Evolutionary conservation across 2,329 filamentous ascomycete genomes (phyloP), one percentile per base, ranked within the genome.

Genomic region (Fusarium guadeloupense): DNA sequence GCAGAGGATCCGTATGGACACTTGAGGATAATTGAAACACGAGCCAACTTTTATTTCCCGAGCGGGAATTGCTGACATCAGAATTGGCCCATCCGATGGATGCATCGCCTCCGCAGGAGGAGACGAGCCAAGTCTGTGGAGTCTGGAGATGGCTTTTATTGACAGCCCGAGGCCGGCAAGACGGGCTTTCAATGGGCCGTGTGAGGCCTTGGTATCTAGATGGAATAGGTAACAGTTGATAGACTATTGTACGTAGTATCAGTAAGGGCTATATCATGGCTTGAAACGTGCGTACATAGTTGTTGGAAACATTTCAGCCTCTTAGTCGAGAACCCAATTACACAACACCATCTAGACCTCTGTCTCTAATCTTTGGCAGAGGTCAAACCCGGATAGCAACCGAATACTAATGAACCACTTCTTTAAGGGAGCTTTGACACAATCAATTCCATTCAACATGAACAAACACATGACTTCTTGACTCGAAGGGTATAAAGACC

Each of bases 301-400:
- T 6, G 9, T 12, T 20, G 19, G 21, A 20, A 4, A 12, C 31
- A 10, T n/a, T n/a, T 5, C n/a, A n/a, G 16, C 12, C 21, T 52
- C 2, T 13, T 25, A 9, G 12, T 38, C n/a, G 19, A 38, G 34
- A 42, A 49, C 49, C 19, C 35, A 49, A 49, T n/a, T 38, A 25
- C 38, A 35, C 33, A 20, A 35, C 33, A 19, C 33, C 40, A 43
- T 21, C 25, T 34, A 9, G 19, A 25, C 35, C 23, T 37, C 23
- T 31, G 42, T 60, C 57, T 60, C 55, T 17, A 59, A 37, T 20
- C 43, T 49, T 30, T 19, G 10, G 53, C 13, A 62, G 59, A 49
- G 59, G 13, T 19, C 31, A 25, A 56, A 44, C 19, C 26, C n/a
- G 17, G 55, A 61, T 61, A 23, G 49, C 56, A 45, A 9, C 8